Percentiles rank a stretch among this genome's conserved stretches.
Evolutionary conservation across 495 filamentous ascomycete species (phyloP).

Genomic region (Penicillium antarcticum): DNA sequence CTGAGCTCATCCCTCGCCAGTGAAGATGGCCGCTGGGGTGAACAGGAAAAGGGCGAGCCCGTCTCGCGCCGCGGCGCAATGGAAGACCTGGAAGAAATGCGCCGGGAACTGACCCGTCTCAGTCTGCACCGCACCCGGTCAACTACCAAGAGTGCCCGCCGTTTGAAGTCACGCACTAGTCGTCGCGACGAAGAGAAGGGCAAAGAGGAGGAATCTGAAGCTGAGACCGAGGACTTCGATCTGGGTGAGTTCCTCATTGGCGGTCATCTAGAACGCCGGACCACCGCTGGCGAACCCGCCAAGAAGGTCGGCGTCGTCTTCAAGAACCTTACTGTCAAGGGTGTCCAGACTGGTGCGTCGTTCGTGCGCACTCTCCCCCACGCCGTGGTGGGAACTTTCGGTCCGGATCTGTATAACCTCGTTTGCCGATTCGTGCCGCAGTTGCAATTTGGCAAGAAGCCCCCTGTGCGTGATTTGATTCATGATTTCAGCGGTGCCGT

Average conservation of each 20-base stretch:
- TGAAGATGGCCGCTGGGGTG: constrained; percentile 69
- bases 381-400: constrained; percentile 79
- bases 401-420: constrained; percentile 75
- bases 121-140: constrained; percentile 50
- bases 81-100: constrained; percentile 69
- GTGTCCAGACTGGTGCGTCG: constrained; percentile 60
- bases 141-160: constrained; percentile 21
- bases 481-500: constrained; percentile 78
- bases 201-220: constrained; percentile 17
- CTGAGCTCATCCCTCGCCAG: constrained; percentile 17
- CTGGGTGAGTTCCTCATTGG: constrained; percentile 72
- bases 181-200: constrained; percentile 37
- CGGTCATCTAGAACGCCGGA: constrained; percentile 77
- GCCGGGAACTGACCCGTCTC: constrained; percentile 59
- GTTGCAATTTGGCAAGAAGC: constrained; percentile 51
- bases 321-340: constrained; percentile 74
- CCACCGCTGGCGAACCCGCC: constrained; percentile 59
- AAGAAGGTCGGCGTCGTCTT: constrained; percentile 87
- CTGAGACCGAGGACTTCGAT: constrained; percentile 56
- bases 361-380: constrained; percentile 74
- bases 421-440: constrained; percentile 61
- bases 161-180: constrained; percentile 24
- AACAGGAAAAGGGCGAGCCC: constrained; percentile 61
- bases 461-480: constrained; percentile 58
- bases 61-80: constrained; percentile 62